These are phyloP conservation scores for Taiozyma onychis DNA, from an alignment of 1,139 yeast genomes.

Conservation along the genomic window DNA sequence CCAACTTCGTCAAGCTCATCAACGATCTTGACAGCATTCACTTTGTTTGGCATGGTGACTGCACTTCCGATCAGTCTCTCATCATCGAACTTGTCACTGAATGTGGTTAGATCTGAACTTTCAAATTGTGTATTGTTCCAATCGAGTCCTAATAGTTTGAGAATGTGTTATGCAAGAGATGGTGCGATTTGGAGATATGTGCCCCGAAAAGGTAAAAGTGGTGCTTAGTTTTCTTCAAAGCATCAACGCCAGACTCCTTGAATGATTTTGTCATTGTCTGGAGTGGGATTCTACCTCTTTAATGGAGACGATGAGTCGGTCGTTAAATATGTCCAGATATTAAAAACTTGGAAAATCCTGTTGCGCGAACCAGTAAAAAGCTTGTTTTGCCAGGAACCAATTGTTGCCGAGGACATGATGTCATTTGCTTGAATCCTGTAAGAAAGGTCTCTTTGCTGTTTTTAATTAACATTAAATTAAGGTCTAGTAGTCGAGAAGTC, in stretches of 20 bases:
- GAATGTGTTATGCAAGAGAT: conserved; percentile 17
- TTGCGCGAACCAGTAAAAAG: too few species aligned
- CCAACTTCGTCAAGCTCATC: conserved; percentile 19
- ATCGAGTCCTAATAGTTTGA: conserved; percentile 11
- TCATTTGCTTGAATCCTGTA: too few species aligned
- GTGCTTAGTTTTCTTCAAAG: conserved; percentile 5
- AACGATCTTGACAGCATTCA: conserved; percentile 15
- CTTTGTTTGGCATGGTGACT: conserved; percentile 23
- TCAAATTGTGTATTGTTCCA: conserved; percentile 20
- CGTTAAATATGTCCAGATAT: too few species aligned
- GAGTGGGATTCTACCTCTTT: too few species aligned
- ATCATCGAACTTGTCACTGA: conserved; percentile 7
- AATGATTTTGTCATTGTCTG: not conserved
- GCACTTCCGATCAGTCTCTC: conserved; percentile 18
- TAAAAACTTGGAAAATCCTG: too few species aligned
- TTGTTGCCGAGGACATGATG: too few species aligned
- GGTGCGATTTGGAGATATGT: conserved; percentile 21
- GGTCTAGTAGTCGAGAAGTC: too few species aligned
- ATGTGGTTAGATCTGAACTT: conserved; percentile 14
- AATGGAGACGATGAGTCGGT: too few species aligned
- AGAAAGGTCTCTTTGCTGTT: too few species aligned
- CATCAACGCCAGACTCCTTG: conserved; percentile 7
- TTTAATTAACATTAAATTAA: too few species aligned
- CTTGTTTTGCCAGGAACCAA: too few species aligned
- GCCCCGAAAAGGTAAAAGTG: conserved; percentile 21